A percentile compares a stretch with the other conserved stretches of the same genome.
phyloP scores from a whole-genome alignment of 2,329 filamentous ascomycete species.

The Colletotrichum abscissum region DNA sequence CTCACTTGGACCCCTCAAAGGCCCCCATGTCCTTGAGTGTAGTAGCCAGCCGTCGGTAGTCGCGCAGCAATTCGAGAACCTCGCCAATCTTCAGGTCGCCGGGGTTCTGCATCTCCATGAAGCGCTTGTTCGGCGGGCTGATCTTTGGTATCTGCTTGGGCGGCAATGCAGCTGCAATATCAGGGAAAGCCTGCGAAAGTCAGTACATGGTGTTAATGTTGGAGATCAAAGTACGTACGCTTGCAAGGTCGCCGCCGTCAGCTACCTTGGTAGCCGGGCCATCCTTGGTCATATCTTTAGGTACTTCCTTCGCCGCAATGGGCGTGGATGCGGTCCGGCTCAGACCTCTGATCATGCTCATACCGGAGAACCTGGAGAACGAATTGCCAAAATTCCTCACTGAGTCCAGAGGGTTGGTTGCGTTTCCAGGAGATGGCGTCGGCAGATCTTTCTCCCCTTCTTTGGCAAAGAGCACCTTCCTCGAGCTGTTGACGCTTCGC shows the following conservation, averaged over 20 bases:
- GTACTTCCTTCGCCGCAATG: constrained; percentile 43
- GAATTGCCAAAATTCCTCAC: constrained; percentile 84
- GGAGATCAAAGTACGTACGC: constrained; percentile 54
- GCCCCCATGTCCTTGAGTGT: constrained; percentile 72
- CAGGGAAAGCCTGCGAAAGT: constrained; percentile 65
- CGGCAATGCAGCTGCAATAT: constrained; percentile 65
- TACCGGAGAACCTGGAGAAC: constrained; percentile 81
- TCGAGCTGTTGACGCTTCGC: constrained; percentile 71
- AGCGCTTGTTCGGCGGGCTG: constrained; percentile 76
- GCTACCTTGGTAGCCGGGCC: constrained; percentile 42
- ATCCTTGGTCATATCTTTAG: background rate
- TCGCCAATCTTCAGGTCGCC: constrained; percentile 79
- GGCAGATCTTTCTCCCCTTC: constrained; percentile 53
- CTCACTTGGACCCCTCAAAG: constrained; percentile 58
- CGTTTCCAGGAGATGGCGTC: constrained; percentile 30
- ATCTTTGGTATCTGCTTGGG: constrained; percentile 67
- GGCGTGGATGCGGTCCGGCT: constrained; percentile 65
- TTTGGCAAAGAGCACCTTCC: constrained; percentile 63
- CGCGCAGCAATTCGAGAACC: constrained; percentile 75
- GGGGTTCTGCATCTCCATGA: constrained; percentile 78
- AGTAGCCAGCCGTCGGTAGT: constrained; percentile 78
- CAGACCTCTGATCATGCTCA: constrained; percentile 81
- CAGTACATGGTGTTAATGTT: constrained; percentile 13
- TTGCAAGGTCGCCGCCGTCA: constrained; percentile 67
- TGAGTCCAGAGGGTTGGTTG: constrained; percentile 70